Percentiles rank a stretch among this genome's conserved stretches.
Evolutionary conservation across 495 filamentous ascomycete genomes (phyloP).

Genomic region (Hypoxylon fuscum): DNA sequence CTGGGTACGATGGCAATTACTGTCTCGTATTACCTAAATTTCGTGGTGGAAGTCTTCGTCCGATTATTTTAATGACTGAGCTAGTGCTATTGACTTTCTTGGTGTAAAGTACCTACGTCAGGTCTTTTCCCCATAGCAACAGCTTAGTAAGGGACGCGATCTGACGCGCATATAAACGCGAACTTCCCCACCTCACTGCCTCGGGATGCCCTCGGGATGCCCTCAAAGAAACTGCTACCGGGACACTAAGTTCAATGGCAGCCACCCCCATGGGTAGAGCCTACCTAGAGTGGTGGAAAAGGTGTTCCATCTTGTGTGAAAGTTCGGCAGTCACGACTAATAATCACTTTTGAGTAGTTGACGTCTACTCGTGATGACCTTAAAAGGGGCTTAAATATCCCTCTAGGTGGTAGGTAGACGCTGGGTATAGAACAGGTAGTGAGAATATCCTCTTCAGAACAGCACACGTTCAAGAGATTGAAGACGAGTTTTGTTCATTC

Average conservation of each 20-base stretch:
- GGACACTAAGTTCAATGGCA: background rate
- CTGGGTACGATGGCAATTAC: no score
- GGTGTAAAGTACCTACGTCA: constrained; percentile 19
- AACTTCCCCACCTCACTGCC: constrained; percentile 22
- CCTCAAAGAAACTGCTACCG: background rate
- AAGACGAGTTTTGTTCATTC: constrained; percentile 41
- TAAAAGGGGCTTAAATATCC: no score
- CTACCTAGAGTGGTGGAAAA: background rate
- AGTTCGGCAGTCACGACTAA: background rate
- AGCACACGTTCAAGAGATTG: constrained; percentile 19
- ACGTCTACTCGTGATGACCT: no score
- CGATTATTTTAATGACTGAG: background rate
- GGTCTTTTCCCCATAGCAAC: constrained; percentile 19
- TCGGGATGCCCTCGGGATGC: background rate
- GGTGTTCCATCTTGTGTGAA: background rate
- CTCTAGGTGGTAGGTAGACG: no score
- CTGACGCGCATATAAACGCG: constrained; percentile 29
- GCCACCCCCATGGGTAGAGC: background rate
- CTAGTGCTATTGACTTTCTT: constrained; percentile 24
- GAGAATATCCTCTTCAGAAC: background rate
- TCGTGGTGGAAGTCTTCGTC: constrained; percentile 7
- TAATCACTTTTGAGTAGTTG: no score
- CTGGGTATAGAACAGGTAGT: background rate
- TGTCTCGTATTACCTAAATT: background rate
- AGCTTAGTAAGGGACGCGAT: constrained; percentile 35